Percentiles rank a stretch among this genome's conserved stretches.
phyloP scores from a whole-genome alignment of 208 protist genomes.

The Blechomonas ayalai region DNA sequence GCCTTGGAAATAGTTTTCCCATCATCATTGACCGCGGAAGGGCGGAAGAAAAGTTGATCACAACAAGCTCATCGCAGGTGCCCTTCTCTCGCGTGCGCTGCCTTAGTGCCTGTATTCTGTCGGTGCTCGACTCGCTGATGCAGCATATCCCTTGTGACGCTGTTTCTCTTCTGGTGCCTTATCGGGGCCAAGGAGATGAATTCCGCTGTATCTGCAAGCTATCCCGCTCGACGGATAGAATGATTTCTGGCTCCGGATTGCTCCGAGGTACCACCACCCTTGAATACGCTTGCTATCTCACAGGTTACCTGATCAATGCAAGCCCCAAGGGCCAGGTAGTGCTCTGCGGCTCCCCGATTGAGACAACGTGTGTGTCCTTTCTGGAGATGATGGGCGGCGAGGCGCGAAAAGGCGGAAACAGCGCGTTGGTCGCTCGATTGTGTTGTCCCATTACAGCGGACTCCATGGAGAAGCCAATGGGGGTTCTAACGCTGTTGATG shows the following conservation, averaged over 20 bases:
- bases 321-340: constrained; percentile 9
- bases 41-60: background rate
- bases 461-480: background rate
- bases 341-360: background rate
- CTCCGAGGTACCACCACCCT: constrained; percentile 14
- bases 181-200: constrained; percentile 16
- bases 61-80: background rate
- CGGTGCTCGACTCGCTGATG: constrained; percentile 1
- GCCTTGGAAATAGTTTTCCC: too few species aligned
- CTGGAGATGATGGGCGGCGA: constrained; percentile 6
- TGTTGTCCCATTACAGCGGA: constrained; percentile 5
- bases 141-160: background rate
- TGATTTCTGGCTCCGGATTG: constrained; percentile 10
- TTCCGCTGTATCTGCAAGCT: constrained; percentile 14
- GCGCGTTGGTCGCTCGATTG: background rate
- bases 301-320: constrained; percentile 10
- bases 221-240: background rate
- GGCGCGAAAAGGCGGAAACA: background rate
- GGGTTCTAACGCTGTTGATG: constrained; percentile 6
- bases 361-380: constrained; percentile 1
- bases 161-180: constrained; percentile 10
- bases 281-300: constrained; percentile 10
- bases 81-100: background rate
- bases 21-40: constrained; percentile 1
- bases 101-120: background rate